A percentile compares a stretch with the other conserved stretches of the same genome.
These are phyloP conservation scores for Kodamaea anthophila DNA, from an alignment of 1,139 yeast species.

Conservation along the genomic window DNA sequence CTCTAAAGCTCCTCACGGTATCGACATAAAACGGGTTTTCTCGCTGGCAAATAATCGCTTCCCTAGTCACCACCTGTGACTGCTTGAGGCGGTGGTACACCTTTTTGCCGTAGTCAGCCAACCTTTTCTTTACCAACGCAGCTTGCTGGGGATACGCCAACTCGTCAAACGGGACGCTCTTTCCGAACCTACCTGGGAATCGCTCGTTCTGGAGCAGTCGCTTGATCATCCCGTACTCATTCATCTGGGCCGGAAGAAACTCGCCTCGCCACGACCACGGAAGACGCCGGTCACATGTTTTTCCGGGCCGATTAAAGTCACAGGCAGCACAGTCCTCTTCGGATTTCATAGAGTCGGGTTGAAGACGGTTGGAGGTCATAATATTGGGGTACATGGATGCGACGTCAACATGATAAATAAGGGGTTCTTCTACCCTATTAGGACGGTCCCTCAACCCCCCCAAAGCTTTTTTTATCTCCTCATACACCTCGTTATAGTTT, in stretches of 20 bases:
- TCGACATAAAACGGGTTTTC: slow-evolving; percentile 96
- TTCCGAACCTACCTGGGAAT: slow-evolving; percentile 61
- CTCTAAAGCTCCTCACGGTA: slow-evolving; percentile 92
- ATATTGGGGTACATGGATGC: slow-evolving; percentile 99
- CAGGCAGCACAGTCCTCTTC: slow-evolving; percentile 97
- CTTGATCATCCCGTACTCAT: slow-evolving; percentile 86
- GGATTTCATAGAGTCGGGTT: slow-evolving; percentile 95
- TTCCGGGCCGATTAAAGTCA: slow-evolving; percentile 94
- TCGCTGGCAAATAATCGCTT: slow-evolving; percentile 93
- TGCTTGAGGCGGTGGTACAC: slow-evolving; percentile 77
- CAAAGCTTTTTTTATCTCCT: slow-evolving; percentile 50
- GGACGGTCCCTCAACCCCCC: slow-evolving; percentile 57
- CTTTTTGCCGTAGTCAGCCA: slow-evolving; percentile 81
- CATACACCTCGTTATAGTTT: slow-evolving; percentile 70
- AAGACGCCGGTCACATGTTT: slow-evolving; percentile 81
- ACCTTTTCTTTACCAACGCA: slow-evolving; percentile 62
- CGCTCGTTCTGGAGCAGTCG: slow-evolving; percentile 74
- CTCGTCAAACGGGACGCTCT: slow-evolving; percentile 64
- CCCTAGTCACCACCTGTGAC: slow-evolving; percentile 80
- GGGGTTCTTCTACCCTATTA: slow-evolving; percentile 66
- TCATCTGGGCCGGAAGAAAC: slow-evolving; percentile 83
- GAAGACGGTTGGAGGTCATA: slow-evolving; percentile 95
- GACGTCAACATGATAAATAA: slow-evolving; percentile 96
- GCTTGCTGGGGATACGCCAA: slow-evolving; percentile 77
- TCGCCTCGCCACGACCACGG: slow-evolving; percentile 99